Evolutionary conservation across 108 stramenopile genomes (phyloP).

Genomic region (Skeletonema tropicum): DNA sequence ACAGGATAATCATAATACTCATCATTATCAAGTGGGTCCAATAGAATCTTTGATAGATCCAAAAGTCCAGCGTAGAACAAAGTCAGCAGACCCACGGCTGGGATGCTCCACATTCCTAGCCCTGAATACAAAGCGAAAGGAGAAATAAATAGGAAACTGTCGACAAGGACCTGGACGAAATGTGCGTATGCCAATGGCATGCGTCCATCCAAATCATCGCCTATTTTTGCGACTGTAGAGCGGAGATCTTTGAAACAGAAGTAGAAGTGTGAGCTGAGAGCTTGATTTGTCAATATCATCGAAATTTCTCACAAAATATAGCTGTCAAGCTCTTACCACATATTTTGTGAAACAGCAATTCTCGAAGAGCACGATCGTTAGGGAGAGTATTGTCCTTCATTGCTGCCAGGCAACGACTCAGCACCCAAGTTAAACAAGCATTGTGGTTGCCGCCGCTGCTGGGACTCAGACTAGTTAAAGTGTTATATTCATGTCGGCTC

Average conservation of each 20-base stretch:
- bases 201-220: conserved; percentile 46
- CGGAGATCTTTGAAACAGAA: conserved; percentile 23
- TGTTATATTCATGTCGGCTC: conserved; percentile 22
- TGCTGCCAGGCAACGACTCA: conserved; percentile 18
- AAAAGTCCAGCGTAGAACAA: conserved; percentile 53
- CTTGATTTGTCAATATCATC: too few relatives aligned
- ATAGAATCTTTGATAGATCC: conserved; percentile 57
- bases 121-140: conserved; percentile 48
- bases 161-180: conserved; percentile 55
- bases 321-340: too few relatives aligned
- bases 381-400: conserved; percentile 28
- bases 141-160: conserved; percentile 39
- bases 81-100: conserved; percentile 37
- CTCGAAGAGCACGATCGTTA: conserved; percentile 34
- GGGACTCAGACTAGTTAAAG: conserved; percentile 14
- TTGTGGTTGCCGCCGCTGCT: conserved; percentile 17
- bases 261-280: background rate
- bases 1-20: background rate
- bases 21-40: conserved; percentile 60
- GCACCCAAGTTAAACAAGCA: conserved; percentile 45
- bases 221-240: conserved; percentile 21
- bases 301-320: too few relatives aligned
- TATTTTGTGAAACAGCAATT: too few relatives aligned
- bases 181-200: conserved; percentile 59
- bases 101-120: conserved; percentile 25